Base-by-base conservation (phyloP, 306 rosid genomes). In the Alnus glutinosa region DNA sequence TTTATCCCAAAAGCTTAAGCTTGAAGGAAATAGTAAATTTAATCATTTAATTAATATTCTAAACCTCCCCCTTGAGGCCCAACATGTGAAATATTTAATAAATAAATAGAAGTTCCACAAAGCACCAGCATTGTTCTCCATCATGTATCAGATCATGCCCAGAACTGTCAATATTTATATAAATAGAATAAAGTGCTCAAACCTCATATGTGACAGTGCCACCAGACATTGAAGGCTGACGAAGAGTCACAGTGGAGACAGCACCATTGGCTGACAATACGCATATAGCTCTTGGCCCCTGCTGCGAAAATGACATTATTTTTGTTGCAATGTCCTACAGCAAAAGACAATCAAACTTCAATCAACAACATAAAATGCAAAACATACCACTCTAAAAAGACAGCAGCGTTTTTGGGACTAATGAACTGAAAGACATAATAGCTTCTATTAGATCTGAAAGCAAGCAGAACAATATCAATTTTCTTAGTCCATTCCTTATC, bases 161-260 rank as follows among this genome's bases (percentile, higher is more conserved):
- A 73, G 28, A 19, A 59, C 5, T 5, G 48, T 59, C 71, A 67
- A 67, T 39, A 5, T 50, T 39, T 71, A 69, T 7, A 8, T 32
- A 42, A 71, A 73, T 15, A 78, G n/a, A 11, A 64, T 34, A 71
- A 74, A 77, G 73, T 55, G n/a, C 34, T 28, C 81, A 50, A 61
- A 91, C 99, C 97, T 96, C 97, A 2, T 90, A 93, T 71, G 97
- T 96, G 85, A 93, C 98, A 1, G 93, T 79, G 87, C 98, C 99
- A 62, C 98, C 97, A 2, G 94, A 93, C 75, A 91, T 84, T 30
- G 96, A 89, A 83, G 99, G 91, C 81, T 93, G 99, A 30, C 91
- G 88, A 80, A 96, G 99, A 18, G 98, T 89, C 75, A 92, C 99
- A 1, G 94, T 93, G 64, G 98, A 93, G 72, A 96, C 98, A 49